Evolutionary conservation across 768 basidiomycete genomes (phyloP).

Genomic region (Trametes gibbosa): DNA sequence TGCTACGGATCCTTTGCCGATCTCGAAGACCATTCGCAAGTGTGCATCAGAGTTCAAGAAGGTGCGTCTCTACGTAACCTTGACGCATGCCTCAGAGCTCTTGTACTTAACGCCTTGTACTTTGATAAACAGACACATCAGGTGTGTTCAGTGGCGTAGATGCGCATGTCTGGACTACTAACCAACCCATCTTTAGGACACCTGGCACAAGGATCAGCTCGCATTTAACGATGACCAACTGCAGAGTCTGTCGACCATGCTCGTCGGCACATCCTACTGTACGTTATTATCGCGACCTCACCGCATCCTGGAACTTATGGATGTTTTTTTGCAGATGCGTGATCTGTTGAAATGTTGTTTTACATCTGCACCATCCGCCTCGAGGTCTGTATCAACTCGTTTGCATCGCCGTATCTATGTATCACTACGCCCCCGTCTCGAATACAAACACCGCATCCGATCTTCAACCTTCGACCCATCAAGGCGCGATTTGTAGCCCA

Average conservation of each 20-base stretch:
- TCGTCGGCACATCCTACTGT: slow-evolving; percentile 90
- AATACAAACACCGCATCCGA: not conserved
- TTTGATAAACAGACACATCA: slow-evolving; percentile 34
- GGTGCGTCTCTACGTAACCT: slow-evolving; percentile 38
- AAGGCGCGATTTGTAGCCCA: too few relatives aligned
- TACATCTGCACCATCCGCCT: not conserved
- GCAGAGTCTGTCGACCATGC: slow-evolving; percentile 81
- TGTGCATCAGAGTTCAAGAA: slow-evolving; percentile 86
- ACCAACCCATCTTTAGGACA: slow-evolving; percentile 53
- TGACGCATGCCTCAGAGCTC: not conserved
- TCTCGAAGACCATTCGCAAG: slow-evolving; percentile 85
- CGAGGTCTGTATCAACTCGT: slow-evolving; percentile 3
- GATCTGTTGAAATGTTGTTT: not conserved
- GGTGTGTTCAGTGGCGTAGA: slow-evolving; percentile 17
- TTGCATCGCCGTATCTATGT: slow-evolving; percentile 1
- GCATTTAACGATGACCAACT: slow-evolving; percentile 88
- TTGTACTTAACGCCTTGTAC: slow-evolving; percentile 1
- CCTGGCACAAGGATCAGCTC: slow-evolving; percentile 87
- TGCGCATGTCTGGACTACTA: not conserved
- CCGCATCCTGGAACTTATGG: not conserved
- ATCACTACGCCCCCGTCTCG: not conserved
- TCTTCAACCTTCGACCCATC: too few relatives aligned
- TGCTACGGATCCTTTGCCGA: slow-evolving; percentile 83
- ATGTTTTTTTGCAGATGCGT: slow-evolving; percentile 4
- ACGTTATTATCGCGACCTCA: slow-evolving; percentile 29